A percentile compares a stretch with the other conserved stretches of the same genome.
These are phyloP conservation scores for Omphalotus guepiniiformis DNA, from an alignment of 768 basidiomycete genomes.

Conservation along the genomic window DNA sequence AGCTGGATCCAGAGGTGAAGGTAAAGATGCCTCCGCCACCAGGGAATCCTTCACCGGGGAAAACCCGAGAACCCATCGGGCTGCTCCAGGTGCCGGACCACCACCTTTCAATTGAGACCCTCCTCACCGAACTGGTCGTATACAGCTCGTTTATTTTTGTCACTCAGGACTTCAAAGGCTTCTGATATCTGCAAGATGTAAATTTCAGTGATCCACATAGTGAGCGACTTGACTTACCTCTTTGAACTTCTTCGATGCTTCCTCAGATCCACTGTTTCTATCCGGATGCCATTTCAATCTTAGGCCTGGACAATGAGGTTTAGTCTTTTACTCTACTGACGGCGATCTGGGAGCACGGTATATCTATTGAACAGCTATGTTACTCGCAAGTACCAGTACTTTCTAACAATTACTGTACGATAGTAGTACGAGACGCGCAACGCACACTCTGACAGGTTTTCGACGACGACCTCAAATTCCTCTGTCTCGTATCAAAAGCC, in stretches of 20 bases:
- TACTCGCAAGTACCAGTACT: no score
- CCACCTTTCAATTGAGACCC: slow-evolving; percentile 79
- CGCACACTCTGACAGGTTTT: no score
- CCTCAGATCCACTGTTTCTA: slow-evolving; percentile 81
- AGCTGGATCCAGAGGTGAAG: slow-evolving; percentile 47
- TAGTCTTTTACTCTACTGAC: no score
- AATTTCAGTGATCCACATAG: not conserved
- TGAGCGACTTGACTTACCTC: slow-evolving; percentile 45
- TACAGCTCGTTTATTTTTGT: slow-evolving; percentile 76
- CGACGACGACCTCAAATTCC: no score
- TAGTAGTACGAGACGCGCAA: no score
- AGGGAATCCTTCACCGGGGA: slow-evolving; percentile 40
- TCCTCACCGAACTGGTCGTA: slow-evolving; percentile 97
- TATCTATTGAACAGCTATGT: no score
- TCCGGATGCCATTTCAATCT: slow-evolving; percentile 97
- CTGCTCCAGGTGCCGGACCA: slow-evolving; percentile 49
- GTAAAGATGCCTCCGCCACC: slow-evolving; percentile 49
- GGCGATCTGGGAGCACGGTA: no score
- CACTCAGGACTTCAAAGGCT: slow-evolving; percentile 92
- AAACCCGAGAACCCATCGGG: slow-evolving; percentile 40
- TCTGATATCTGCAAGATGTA: slow-evolving; percentile 76
- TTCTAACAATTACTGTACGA: no score
- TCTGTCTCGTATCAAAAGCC: no score
- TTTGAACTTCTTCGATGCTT: slow-evolving; percentile 88
- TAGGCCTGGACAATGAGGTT: no score